Evolutionary conservation across 2,329 filamentous ascomycete species (phyloP).

Genomic region (Amphichorda felina): DNA sequence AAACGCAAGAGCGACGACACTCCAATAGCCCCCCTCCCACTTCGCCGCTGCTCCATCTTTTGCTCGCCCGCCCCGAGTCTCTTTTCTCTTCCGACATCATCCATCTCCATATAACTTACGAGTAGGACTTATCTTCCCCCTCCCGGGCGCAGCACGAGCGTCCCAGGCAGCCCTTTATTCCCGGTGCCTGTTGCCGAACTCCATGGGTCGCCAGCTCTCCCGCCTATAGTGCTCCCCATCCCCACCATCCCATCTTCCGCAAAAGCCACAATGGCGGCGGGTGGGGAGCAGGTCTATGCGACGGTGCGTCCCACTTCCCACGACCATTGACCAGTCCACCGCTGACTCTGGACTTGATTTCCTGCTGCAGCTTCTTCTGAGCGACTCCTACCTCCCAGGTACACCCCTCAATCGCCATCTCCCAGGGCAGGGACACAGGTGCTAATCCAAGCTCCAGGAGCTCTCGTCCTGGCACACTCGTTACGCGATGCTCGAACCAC

Average conservation of each 20-base stretch:
- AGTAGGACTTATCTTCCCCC: no score
- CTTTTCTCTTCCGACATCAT: no score
- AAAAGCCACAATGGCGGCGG: constrained; percentile 22
- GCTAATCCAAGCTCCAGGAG: constrained; percentile 44
- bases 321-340: constrained; percentile 3
- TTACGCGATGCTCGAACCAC: constrained; percentile 79
- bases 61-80: no score
- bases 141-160: background rate
- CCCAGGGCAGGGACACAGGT: no score
- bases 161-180: background rate
- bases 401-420: constrained; percentile 15
- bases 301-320: constrained; percentile 31
- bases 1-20: no score
- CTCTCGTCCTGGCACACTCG: constrained; percentile 87
- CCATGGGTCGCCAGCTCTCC: background rate
- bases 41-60: no score
- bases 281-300: constrained; percentile 41
- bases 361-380: constrained; percentile 66
- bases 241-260: background rate
- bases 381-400: constrained; percentile 89
- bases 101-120: no score
- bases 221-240: background rate
- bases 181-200: background rate
- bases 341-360: no score
- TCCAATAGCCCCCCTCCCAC: no score